Evolutionary conservation across 2,329 filamentous ascomycete genomes (phyloP).

Genomic region (Zasmidium cellare): DNA sequence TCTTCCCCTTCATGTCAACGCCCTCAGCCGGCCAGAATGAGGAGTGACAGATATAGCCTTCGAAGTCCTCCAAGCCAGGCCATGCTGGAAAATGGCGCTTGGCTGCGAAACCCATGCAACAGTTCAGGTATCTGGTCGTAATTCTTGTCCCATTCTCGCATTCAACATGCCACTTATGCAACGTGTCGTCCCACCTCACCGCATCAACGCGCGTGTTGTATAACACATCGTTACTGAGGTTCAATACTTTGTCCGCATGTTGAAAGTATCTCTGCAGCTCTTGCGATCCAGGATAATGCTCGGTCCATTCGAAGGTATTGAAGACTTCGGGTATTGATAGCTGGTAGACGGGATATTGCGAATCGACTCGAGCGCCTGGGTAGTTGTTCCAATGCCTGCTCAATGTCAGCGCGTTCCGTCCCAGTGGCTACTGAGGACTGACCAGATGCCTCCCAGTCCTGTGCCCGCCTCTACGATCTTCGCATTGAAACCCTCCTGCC

Average conservation of each 20-base stretch:
- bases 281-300: conserved; percentile 30
- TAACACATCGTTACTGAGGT: conserved; percentile 57
- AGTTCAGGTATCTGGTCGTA: conserved; percentile 14
- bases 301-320: conserved; percentile 55
- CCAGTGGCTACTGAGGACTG: conserved; percentile 21
- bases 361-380: conserved; percentile 38
- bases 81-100: conserved; percentile 38
- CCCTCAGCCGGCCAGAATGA: conserved; percentile 34
- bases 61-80: conserved; percentile 36
- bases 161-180: conserved; percentile 53
- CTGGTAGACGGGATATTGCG: conserved; percentile 48
- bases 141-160: conserved; percentile 47
- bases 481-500: conserved; percentile 25
- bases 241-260: conserved; percentile 58
- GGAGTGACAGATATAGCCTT: conserved; percentile 40
- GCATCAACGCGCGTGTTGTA: conserved; percentile 58
- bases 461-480: conserved; percentile 28
- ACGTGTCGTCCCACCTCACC: conserved; percentile 51
- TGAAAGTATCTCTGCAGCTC: conserved; percentile 60
- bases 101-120: conserved; percentile 34
- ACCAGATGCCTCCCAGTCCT: conserved; percentile 29
- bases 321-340: conserved; percentile 47
- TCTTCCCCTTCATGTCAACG: conserved; percentile 33
- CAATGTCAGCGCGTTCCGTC: background rate
- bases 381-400: conserved; percentile 24